Percentiles rank a stretch among this genome's conserved stretches.
Evolutionary conservation across 768 basidiomycete genomes (phyloP).

Genomic region (Podaxis carcinomalis): DNA sequence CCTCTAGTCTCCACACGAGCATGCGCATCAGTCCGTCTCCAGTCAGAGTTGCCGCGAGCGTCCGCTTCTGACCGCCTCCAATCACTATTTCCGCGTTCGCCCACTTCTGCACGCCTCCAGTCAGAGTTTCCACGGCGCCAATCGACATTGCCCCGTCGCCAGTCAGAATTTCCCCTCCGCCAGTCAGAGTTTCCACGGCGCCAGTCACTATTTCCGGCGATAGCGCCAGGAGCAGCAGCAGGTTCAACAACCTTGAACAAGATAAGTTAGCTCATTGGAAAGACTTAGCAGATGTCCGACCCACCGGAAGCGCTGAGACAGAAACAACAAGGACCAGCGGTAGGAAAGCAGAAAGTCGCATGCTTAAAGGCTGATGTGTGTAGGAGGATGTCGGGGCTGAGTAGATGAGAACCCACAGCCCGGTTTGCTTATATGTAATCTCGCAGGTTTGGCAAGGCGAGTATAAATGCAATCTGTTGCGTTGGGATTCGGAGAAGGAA

Average conservation of each 20-base stretch:
- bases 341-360: constrained; percentile 30
- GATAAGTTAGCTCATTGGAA: constrained; percentile 2
- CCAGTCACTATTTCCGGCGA: constrained; percentile 15
- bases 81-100: constrained; percentile 8
- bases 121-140: constrained; percentile 11
- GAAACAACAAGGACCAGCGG: constrained; percentile 28
- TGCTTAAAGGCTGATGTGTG: constrained; percentile 25
- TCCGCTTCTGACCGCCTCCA: constrained; percentile 14
- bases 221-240: constrained; percentile 10
- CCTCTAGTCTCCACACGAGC: constrained; percentile 6
- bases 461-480: constrained; percentile 27
- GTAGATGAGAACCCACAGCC: constrained; percentile 14
- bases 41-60: constrained; percentile 14
- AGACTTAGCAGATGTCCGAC: constrained; percentile 14
- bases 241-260: constrained; percentile 18
- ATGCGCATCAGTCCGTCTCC: constrained; percentile 17
- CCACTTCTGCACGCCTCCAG: constrained; percentile 13
- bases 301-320: constrained; percentile 34
- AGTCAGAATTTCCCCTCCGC: constrained; percentile 12
- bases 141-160: constrained; percentile 15
- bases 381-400: constrained; percentile 19
- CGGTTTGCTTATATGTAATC: constrained; percentile 31
- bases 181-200: constrained; percentile 12
- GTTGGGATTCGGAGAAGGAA: constrained; percentile 23
- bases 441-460: constrained; percentile 25